Evolutionary conservation across 768 basidiomycete genomes (phyloP).

Genomic region (Naganishia vishniacii): DNA sequence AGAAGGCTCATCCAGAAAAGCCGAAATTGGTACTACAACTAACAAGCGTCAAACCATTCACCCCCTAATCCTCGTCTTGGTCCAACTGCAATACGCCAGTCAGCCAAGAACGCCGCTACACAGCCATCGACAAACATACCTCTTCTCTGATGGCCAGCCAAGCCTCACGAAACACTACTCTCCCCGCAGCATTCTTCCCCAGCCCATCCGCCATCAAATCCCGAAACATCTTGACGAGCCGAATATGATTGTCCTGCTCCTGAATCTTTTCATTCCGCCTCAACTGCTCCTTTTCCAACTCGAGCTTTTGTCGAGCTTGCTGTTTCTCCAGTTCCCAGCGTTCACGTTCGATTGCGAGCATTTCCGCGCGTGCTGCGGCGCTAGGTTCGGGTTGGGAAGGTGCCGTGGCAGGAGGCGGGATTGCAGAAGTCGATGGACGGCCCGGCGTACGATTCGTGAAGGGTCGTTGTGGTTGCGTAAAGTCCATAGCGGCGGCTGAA

Average conservation of each 20-base stretch:
- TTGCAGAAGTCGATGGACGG: background rate
- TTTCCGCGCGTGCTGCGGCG: background rate
- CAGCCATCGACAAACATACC: background rate
- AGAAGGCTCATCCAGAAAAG: no score
- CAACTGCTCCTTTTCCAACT: conserved; percentile 15
- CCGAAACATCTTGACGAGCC: background rate
- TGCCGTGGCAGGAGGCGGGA: no score
- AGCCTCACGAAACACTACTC: background rate
- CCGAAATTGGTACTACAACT: no score
- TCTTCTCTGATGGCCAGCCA: background rate
- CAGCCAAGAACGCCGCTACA: no score
- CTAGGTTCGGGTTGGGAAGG: no score
- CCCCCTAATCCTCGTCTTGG: no score
- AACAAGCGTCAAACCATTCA: no score
- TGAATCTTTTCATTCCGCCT: conserved; percentile 1
- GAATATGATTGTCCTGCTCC: conserved; percentile 12
- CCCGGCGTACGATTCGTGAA: no score
- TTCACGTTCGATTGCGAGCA: background rate
- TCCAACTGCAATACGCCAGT: no score
- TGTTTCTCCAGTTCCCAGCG: conserved; percentile 8
- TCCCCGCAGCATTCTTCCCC: conserved; percentile 6
- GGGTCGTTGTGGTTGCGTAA: no score
- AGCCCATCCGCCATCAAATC: conserved; percentile 11
- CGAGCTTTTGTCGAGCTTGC: conserved; percentile 15
- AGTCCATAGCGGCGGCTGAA: no score